A percentile compares a stretch with the other conserved stretches of the same genome.
These are phyloP conservation scores for Trichothecium sympodiale DNA, from an alignment of 2,329 filamentous ascomycete genomes.

Conservation along the genomic window DNA sequence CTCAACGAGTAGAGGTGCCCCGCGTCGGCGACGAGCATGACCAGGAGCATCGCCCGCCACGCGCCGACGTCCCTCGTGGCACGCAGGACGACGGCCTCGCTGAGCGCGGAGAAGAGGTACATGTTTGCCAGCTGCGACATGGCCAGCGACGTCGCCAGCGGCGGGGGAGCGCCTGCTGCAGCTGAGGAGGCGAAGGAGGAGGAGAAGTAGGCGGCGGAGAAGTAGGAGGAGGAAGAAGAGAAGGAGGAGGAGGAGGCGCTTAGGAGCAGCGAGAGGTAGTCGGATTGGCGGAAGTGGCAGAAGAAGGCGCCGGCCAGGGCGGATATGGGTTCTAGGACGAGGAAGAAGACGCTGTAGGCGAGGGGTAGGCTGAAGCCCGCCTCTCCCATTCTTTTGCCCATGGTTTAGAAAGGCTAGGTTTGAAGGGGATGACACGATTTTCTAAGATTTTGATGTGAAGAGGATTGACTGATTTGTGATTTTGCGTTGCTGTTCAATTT, in stretches of 20 bases:
- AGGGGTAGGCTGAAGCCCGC: conserved; percentile 40
- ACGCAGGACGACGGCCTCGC: conserved; percentile 66
- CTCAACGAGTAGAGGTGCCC: conserved; percentile 62
- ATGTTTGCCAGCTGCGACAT: conserved; percentile 69
- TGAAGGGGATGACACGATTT: not conserved
- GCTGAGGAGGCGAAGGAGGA: not conserved
- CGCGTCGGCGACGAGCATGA: conserved; percentile 62
- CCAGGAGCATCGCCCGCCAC: conserved; percentile 57
- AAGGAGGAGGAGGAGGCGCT: no score
- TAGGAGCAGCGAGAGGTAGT: conserved; percentile 46
- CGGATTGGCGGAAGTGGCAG: conserved; percentile 34
- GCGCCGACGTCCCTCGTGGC: conserved; percentile 56
- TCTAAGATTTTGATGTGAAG: not conserved
- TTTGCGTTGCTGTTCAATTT: no score
- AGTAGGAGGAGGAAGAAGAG: no score
- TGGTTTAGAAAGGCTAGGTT: no score
- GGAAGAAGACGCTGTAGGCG: conserved; percentile 62
- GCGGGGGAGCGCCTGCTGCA: conserved; percentile 22
- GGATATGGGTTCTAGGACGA: conserved; percentile 54
- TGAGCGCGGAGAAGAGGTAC: conserved; percentile 66
- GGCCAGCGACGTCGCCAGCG: conserved; percentile 52
- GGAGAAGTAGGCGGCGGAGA: no score
- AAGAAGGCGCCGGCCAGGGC: conserved; percentile 42
- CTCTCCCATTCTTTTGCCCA: not conserved
- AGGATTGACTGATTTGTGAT: no score